Evolutionary conservation across 2,329 filamentous ascomycete species (phyloP), one percentile per base, ranked within the genome.

Genomic region (Arthroderma sp.): DNA sequence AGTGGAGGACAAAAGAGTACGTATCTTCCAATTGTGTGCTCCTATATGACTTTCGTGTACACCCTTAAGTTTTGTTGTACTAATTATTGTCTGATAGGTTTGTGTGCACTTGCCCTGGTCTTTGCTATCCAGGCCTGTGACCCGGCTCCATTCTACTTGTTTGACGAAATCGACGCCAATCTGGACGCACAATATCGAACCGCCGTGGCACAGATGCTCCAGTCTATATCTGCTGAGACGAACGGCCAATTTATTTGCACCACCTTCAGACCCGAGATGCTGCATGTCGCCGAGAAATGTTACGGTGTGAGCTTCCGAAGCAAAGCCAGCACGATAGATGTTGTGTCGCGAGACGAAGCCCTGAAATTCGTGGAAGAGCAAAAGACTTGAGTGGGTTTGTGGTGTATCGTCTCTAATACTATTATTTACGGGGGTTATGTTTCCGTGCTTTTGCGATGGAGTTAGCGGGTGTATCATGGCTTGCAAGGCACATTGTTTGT

Each of bases 81-180:
- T 31, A 30, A 31, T 30, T 10, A 28, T 27, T 10, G 31, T 11
- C 41, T 43, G 39, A 30, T 51, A 87, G 84, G 86, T 77, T 72
- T 96, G 50, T 96, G 89, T 64, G 91, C 91, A 6, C 77, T 98
- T n/a, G 93, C 91, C 38, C 78, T 98, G 42, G 93, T 98, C 54
- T 98, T 98, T 61, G 91, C 91, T n/a, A 93, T 98, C 54, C 91
- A 98, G 66, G 86, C 88, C 54, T 94, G 89, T 48, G 91, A 98
- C 62, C 91, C 89, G 6, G 93, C 89, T 38, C 91, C 91, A 1
- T 96, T 98, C 73, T 95, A 98, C 62, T 88, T 98, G 57, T 98
- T 98, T 56, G 91, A 98, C 63, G 91, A 98, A 66, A 94, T 98
- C 51, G 91, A 98, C 60, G 91, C 91, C 63, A 98, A 98, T 61